Evolutionary conservation across 139 green algal species (phyloP), one percentile per base, ranked within the genome.

Genomic region (Parachlorella kessleri): DNA sequence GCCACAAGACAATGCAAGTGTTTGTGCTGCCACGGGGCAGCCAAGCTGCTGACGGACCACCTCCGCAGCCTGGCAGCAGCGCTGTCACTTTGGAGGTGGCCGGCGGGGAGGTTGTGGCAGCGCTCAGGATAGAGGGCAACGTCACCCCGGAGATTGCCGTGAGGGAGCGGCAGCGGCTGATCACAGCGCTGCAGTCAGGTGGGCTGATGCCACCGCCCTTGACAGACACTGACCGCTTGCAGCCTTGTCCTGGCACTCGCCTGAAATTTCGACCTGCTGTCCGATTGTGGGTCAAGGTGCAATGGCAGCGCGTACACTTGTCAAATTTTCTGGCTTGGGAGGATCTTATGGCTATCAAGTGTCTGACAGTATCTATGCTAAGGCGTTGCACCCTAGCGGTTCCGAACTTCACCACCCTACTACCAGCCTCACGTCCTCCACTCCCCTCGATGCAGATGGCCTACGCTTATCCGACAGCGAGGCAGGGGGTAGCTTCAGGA

Each of bases 51-150:
- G n/a, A n/a, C n/a, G n/a, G 63, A 23, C 36, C 65, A 54, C 75
- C 76, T 3, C 75, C 75, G 2, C 66, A 71, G 40, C 76, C 81
- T 28, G 63, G 6, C 39, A 73, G 80, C 35, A 2, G 68, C 32
- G 65, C 39, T 21, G 84, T 92, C 24, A 39, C 66, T 5, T 54
- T 93, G 21, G 32, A 38, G 36, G 73, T 90, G 6, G 79, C 81
- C 0, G 90, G 90, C 28, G 90, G 90, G 1, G 90, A 93, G 86
- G 65, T 94, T 39, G 75, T 93, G 21, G 90, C 90, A 14, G 81
- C 86, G 23, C 32, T 76, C 28, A 71, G 64, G 55, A 93, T 94
- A 79, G 86, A 90, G 55, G 89, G 88, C 23, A 84, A 86, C 78
- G 91, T 90, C 59, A 93, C 88, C 1, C 83, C 85, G n/a, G 53